phyloP scores from a whole-genome alignment of 371 early-diverging fungal genomes.

The Lichtheimia ornata region DNA sequence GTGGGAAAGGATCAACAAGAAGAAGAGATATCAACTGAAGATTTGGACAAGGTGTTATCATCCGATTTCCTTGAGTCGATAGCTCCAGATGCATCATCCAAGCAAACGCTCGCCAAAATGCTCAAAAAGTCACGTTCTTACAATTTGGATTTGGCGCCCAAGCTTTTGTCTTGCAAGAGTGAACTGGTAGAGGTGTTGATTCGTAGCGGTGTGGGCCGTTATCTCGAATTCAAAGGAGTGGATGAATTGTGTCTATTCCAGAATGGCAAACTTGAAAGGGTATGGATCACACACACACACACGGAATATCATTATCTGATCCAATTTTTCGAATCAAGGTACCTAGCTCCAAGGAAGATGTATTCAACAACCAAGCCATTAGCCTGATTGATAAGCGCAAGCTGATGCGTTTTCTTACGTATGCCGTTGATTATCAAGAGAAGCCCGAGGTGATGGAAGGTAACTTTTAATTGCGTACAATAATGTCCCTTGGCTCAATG shows the following conservation, averaged over 20 bases:
- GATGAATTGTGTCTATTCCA: slow-evolving; percentile 57
- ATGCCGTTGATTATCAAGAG: slow-evolving; percentile 56
- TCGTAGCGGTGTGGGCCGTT: slow-evolving; percentile 79
- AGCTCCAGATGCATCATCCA: not conserved
- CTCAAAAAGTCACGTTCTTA: slow-evolving; percentile 55
- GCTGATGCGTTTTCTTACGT: slow-evolving; percentile 86
- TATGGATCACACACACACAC: not conserved
- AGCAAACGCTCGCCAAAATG: not conserved
- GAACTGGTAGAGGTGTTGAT: slow-evolving; percentile 77
- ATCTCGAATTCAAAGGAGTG: slow-evolving; percentile 86
- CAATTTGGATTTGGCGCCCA: slow-evolving; percentile 82
- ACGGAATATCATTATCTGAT: not conserved
- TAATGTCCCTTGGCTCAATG: too few relatives aligned
- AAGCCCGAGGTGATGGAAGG: slow-evolving; percentile 35
- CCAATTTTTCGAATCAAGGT: slow-evolving; percentile 44
- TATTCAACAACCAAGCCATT: slow-evolving; percentile 80
- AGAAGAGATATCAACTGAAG: not conserved
- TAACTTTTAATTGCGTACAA: not conserved
- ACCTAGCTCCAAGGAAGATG: slow-evolving; percentile 92
- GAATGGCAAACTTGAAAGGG: slow-evolving; percentile 33
- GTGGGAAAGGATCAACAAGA: not conserved
- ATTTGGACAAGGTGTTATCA: not conserved
- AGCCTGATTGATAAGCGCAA: slow-evolving; percentile 83
- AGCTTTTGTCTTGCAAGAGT: slow-evolving; percentile 73
- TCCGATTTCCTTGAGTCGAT: not conserved